These are phyloP conservation scores for Myxozyma nipponensis DNA, from an alignment of 805 yeast species.

Conservation along the genomic window DNA sequence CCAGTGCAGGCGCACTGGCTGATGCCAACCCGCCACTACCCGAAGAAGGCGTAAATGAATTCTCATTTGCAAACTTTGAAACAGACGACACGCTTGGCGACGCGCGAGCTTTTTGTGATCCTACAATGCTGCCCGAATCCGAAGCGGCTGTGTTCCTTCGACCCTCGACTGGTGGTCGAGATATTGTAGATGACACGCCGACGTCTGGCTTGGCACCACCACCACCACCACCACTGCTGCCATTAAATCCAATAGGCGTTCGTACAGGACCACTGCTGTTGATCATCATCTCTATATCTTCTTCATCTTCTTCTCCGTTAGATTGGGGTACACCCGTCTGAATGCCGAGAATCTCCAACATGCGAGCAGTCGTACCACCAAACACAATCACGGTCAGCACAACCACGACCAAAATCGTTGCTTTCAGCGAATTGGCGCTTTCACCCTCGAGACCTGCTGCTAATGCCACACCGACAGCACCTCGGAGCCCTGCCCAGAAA, in stretches of 20 bases:
- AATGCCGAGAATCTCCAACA: constrained; percentile 92
- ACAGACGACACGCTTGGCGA: background rate
- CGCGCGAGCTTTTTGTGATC: background rate
- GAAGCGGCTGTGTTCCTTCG: background rate
- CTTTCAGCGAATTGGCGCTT: constrained; percentile 77
- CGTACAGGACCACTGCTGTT: background rate
- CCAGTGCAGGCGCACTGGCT: background rate
- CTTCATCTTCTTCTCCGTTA: constrained; percentile 48
- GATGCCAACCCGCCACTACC: too few relatives aligned
- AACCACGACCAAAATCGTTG: constrained; percentile 96
- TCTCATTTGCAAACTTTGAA: background rate
- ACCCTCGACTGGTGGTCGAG: background rate
- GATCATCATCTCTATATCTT: constrained; percentile 8
- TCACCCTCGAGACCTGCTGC: constrained; percentile 98
- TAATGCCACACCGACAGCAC: constrained; percentile 98
- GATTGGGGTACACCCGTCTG: constrained; percentile 78
- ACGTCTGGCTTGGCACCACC: background rate
- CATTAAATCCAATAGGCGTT: background rate
- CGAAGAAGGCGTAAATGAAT: background rate
- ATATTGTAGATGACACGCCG: background rate
- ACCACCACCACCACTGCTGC: background rate
- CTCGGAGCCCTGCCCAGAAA: constrained; percentile 98
- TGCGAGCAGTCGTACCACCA: constrained; percentile 98
- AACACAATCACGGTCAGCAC: constrained; percentile 92
- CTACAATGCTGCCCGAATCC: background rate